Evolutionary conservation across 768 basidiomycete species (phyloP), one percentile per base, ranked within the genome.

Genomic region (Hypholoma sublateritium): DNA sequence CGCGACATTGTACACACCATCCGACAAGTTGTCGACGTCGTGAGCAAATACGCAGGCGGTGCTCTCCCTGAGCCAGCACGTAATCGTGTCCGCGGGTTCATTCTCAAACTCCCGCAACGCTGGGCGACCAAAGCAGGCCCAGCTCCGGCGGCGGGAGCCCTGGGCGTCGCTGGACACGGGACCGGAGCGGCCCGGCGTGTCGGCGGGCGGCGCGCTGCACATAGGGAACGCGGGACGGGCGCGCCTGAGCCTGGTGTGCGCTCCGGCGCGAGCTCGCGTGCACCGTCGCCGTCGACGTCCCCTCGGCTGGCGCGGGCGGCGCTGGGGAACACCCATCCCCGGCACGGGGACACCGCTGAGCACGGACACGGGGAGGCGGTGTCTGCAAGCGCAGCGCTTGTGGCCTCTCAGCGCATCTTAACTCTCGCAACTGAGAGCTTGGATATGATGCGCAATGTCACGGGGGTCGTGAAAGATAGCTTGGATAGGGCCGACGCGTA

Each of bases 381-480:
- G 17, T 72, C 76, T 46, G 79, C 82, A 0, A 77, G 83, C 35
- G 75, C 84, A 5, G 91, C 90, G 2, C 79, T 83, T 21, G 79
- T 85, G 14, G 89, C 93, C 25, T 91, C 94, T 9, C 88, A 91
- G 68, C 77, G 89, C 50, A 87, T 96, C 17, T 69, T 96, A 62
- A 85, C 87, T 7, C 83, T 96, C 8, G 93, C 94, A 12, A 89
- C 89, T 13, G 95, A 96, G 75, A 94, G 93, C 66, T 67, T 96
- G 70, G 93, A 96, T 66, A 95, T 95, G 92, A 86, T 96, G 79
- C 79, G 87, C 25, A 85, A 90, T 25, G 91, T 95, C 25, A 91
- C 91, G n/a, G 80, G 83, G 4, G 91, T 95, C 21, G 89, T 95
- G 58, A 88, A 86, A 65, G 94, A 95, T 59, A 91, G 87, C 59